Base-by-base conservation (phyloP, 1,284 basidiomycete species). In the Ganoderma meredithae region DNA sequence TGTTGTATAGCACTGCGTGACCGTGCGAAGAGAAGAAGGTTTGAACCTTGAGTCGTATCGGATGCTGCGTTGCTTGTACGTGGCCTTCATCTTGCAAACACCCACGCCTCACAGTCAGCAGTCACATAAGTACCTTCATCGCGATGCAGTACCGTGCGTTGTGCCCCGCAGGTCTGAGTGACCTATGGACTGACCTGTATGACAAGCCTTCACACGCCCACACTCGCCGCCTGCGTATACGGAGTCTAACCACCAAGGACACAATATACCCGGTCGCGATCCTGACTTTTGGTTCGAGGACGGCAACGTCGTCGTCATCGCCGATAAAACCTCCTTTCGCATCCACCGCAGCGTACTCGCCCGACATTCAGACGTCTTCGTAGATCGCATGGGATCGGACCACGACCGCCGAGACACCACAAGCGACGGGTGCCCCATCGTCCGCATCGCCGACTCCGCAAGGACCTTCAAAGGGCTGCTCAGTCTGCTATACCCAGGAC, bases 231-330 rank as follows among this genome's bases (percentile, higher is more conserved):
- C 53, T 8, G 33, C 55, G 1, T 33, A 39, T 33, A 39, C n/a
- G 10, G 33, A 49, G 10, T 5, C 36, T 13, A 13, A 4, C 22
- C 25, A 31, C 47, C 4, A 8, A 22, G 25, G 31, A 9, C 36
- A 43, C 22, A 13, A 63, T 3, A 39, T 19, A 10, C 49, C 55
- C 19, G 31, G 27, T 19, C 49, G 52, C 9, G 62, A 63, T 41
- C 36, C 49, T 10, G 63, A 64, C 25, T 41, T 59, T 13, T 64
- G 63, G 63, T 64, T 64, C 41, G 55, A 58, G n/a, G 63, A 64
- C 41, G 55, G 63, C 40, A 64, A 64, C 41, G 12, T 64, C 44
- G 55, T 64, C 25, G 12, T 64, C 27, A 31, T 59, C 55, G 63
- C 63, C 7, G 39, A 58, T 12, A 7, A 10, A 3, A 44, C 41